A percentile compares a stretch with the other conserved stretches of the same genome.
These are phyloP conservation scores for Biscogniauxia sp. DNA, from an alignment of 2,329 filamentous ascomycete species.

Conservation along the genomic window DNA sequence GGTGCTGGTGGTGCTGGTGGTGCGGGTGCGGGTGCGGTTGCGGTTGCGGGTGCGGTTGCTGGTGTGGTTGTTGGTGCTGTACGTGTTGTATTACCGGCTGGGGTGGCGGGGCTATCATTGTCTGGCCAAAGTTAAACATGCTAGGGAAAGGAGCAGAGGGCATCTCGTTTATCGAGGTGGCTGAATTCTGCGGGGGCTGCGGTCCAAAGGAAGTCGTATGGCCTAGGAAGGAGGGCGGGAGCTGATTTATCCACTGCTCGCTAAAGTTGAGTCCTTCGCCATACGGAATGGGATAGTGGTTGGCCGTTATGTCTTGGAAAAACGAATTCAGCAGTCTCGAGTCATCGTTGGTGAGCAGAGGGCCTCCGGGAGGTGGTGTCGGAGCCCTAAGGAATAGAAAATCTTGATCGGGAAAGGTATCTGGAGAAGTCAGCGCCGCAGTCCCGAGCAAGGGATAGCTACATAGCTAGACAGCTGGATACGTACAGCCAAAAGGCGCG, in stretches of 20 bases:
- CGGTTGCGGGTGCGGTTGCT: conserved; percentile 20
- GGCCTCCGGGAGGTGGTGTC: conserved; percentile 61
- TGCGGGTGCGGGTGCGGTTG: conserved; percentile 27
- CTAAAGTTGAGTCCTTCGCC: conserved; percentile 50
- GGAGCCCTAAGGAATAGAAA: conserved; percentile 51
- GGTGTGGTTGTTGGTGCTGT: not conserved
- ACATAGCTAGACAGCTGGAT: conserved; percentile 29
- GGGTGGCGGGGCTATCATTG: conserved; percentile 23
- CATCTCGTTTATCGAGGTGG: conserved; percentile 27
- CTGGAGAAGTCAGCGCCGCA: conserved; percentile 18
- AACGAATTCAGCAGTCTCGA: conserved; percentile 57
- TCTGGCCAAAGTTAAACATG: conserved; percentile 27
- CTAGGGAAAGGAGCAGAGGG: conserved; percentile 25
- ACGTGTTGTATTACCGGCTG: conserved; percentile 26
- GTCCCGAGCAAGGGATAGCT: conserved; percentile 4
- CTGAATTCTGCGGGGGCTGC: conserved; percentile 37
- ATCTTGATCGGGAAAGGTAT: conserved; percentile 22
- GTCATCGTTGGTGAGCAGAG: conserved; percentile 63
- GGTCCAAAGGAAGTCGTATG: conserved; percentile 63
- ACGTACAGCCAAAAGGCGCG: conserved; percentile 68
- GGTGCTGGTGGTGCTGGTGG: conserved; percentile 7
- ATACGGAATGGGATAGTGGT: conserved; percentile 50
- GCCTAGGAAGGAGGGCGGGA: conserved; percentile 65
- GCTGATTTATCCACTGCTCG: conserved; percentile 51
- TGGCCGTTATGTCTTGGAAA: conserved; percentile 53